Evolutionary conservation across 257 asterid genomes (phyloP), one percentile per base, ranked within the genome.

Genomic region (Orobanche coerulescens): DNA sequence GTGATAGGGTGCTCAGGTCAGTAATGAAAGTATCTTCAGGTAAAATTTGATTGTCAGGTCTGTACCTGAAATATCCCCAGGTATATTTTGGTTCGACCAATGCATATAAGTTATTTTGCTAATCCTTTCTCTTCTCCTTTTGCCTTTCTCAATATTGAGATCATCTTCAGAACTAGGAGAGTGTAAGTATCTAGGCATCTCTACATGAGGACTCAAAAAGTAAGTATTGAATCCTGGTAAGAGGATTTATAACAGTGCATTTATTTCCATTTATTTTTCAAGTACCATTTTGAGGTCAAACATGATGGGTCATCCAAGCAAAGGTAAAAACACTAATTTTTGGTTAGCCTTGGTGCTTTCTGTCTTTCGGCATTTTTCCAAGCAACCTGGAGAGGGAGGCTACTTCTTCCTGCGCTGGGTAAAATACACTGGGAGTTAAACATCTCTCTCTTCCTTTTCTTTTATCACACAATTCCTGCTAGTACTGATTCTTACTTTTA

Each of bases 401-500:
- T 64, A 61, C 75, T 72, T 69, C 73, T 74, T 66, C 79, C 52
- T 76, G 72, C 80, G 69, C 66, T 47, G 78, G 94, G 94, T 87
- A 84, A 83, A 78, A 66, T 30, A 2, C 60, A 63, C 68, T 26
- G 76, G 84, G 84, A 82, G 85, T 82, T n/a, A 80, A 59, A 58
- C 56, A 74, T 76, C 75, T 76, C 75, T 72, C 75, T 77, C 67
- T 75, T 70, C 71, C 71, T 67, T 69, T 20, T 53, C 75, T 74
- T 83, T 74, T 67, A 61, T 73, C 65, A 71, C 64, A 55, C 30
- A 42, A 25, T 69, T 77, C 66, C 68, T 86, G 81, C 72, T 79
- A 78, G 84, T 86, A 78, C 86, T 86, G 68, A 79, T 67, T 75
- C 73, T 80, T 70, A 71, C 69, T 81, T 81, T 71, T 83, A 82